Base-by-base conservation (phyloP, 106 monocot species). In the Allium fistulosum region DNA sequence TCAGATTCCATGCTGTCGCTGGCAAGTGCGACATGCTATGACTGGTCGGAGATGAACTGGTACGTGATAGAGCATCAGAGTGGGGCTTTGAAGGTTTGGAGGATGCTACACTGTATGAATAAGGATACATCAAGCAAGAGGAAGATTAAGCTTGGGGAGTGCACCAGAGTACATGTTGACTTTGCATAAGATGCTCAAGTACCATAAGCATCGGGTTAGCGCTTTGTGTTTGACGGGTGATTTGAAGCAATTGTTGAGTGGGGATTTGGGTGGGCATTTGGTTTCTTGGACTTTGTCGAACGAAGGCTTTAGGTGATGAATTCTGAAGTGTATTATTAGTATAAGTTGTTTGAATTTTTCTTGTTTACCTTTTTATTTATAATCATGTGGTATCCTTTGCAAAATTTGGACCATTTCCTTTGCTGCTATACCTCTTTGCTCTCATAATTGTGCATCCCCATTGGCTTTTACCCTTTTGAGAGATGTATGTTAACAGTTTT, bases 21-120 rank as follows among this genome's bases (percentile, higher is more conserved):
- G 48, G 72, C 1, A 10, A 13, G 82, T 65, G 84, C 2, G 2
- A 75, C 63, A 8, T 82, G 71, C 67, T 92, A 88, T 0, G 97
- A 97, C 53, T 97, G 92, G 97, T 84, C 65, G 67, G 97, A 92
- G 13, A 89, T 87, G 6, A 86, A 81, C 64, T 97, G 97, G 97
- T 92, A 82, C 48, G 88, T 92, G 46, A 97, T 92, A 2, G 97
- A 92, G 13, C 97, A 97, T 63, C 88, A 97, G 74, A 97, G 97
- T 53, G 97, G 92, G 27, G 97, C 88, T 1, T 84, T 97, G 62
- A 97, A 92, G 63, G 77, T 97, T 15, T 97, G 92, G 97, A 92
- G 86, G 49, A 97, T 92, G 97, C 75, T 92, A 49, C 92, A 97
- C 69, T 79, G 22, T 75, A 72, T 76, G 0, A 47, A 79, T 0